Evolutionary conservation across 805 yeast genomes (phyloP).

Genomic region (Huiozyma sinensis): DNA sequence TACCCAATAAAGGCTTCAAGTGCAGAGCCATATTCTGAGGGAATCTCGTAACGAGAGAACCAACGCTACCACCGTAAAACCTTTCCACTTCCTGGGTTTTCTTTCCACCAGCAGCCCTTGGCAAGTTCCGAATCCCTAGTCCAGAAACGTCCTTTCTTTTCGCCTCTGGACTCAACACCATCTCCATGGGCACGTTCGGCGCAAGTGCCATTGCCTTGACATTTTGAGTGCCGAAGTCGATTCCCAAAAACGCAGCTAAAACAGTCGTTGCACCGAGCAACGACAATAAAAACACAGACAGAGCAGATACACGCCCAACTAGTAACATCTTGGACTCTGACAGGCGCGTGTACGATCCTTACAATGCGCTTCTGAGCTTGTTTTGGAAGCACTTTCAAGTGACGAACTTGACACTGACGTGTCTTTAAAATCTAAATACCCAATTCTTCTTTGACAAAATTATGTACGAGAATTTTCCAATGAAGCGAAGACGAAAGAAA

Average conservation of each 20-base stretch:
- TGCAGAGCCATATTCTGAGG: constrained; percentile 62
- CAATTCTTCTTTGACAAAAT: no score
- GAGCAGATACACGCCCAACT: no score
- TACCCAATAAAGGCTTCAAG: constrained; percentile 65
- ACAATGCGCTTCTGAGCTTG: no score
- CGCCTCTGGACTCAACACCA: constrained; percentile 81
- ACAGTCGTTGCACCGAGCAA: background rate
- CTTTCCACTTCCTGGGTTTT: constrained; percentile 47
- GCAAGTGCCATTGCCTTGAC: constrained; percentile 84
- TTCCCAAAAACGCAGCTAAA: constrained; percentile 57
- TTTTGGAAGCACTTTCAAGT: no score
- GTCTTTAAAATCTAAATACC: background rate
- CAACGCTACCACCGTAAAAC: constrained; percentile 67
- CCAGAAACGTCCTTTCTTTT: constrained; percentile 85
- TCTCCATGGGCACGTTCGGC: constrained; percentile 80
- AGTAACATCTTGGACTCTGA: no score
- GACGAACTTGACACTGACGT: background rate
- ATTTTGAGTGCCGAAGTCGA: constrained; percentile 82
- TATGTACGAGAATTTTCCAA: no score
- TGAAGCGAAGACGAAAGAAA: no score
- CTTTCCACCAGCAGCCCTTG: constrained; percentile 14
- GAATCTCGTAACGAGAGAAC: constrained; percentile 56
- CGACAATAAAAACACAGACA: no score
- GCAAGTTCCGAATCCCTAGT: constrained; percentile 44
- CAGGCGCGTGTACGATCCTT: no score